Conservation (phyloP, 345 rosid genomes). For the Salix exigua region DNA sequence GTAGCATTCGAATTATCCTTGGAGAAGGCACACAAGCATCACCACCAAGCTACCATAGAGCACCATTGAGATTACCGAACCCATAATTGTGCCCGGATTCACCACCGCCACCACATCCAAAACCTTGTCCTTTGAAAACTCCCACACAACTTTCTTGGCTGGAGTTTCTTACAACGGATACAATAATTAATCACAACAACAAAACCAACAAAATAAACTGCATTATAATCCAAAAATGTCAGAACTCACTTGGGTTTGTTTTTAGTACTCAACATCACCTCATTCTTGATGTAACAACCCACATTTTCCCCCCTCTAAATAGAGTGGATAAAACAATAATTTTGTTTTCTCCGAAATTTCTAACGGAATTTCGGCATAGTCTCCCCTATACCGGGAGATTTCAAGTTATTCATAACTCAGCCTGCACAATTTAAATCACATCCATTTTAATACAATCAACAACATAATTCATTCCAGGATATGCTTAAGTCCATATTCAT, state of each 20-base stretch:
- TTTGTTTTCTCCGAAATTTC: too few species aligned
- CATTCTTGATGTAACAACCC: too few species aligned
- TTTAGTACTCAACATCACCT: constrained; percentile 58
- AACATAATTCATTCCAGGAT: too few species aligned
- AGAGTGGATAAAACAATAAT: too few species aligned
- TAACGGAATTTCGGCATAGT: too few species aligned
- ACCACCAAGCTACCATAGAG: constrained; percentile 78
- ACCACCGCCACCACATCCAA: constrained; percentile 76
- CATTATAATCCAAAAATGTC: not conserved
- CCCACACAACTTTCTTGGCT: constrained; percentile 96
- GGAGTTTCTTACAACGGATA: constrained; percentile 78
- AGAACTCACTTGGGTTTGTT: constrained; percentile 53
- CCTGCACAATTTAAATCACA: too few species aligned
- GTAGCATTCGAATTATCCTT: constrained; percentile 26
- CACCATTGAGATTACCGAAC: constrained; percentile 67
- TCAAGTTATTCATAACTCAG: too few species aligned
- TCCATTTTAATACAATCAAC: too few species aligned
- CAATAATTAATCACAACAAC: constrained; percentile 52
- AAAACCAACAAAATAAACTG: not conserved
- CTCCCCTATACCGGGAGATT: too few species aligned
- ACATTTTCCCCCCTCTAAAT: too few species aligned
- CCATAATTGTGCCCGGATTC: constrained; percentile 93
- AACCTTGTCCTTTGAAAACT: constrained; percentile 64
- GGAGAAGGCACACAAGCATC: constrained; percentile 64
- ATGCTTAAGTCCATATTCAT: too few species aligned